These are phyloP conservation scores for Dendrocalamus sinicus DNA, from an alignment of 176 grass and related monocot genomes.

Conservation along the genomic window DNA sequence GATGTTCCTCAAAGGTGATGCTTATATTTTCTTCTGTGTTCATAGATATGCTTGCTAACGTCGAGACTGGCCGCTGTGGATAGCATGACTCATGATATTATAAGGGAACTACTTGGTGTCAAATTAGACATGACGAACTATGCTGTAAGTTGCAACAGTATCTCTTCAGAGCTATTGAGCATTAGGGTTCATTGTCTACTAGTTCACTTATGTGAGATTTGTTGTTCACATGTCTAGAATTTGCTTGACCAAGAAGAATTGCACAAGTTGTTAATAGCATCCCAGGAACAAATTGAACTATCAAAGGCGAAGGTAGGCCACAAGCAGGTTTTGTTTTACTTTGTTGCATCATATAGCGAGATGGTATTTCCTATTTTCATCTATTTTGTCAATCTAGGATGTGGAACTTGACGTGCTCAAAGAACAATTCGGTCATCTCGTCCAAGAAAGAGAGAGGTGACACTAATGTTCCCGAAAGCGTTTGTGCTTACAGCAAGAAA, in stretches of 20 bases:
- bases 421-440: conserved; percentile 59
- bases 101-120: conserved; percentile 80
- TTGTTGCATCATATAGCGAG: background rate
- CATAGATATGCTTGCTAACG: conserved; percentile 70
- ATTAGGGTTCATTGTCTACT: conserved; percentile 3
- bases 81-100: conserved; percentile 95
- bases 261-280: conserved; percentile 66
- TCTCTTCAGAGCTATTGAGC: conserved; percentile 7
- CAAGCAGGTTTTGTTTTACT: conserved; percentile 29
- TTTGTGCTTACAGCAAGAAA: no score
- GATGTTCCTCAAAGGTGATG: background rate
- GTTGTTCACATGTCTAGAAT: conserved; percentile 48
- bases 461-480: background rate
- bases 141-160: conserved; percentile 62
- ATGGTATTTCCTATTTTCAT: conserved; percentile 18
- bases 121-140: conserved; percentile 92
- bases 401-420: conserved; percentile 62
- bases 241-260: conserved; percentile 73
- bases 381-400: conserved; percentile 53
- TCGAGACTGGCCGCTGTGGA: conserved; percentile 78
- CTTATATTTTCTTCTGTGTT: conserved; percentile 37
- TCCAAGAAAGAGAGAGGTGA: conserved; percentile 69
- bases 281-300: conserved; percentile 73
- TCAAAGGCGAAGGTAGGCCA: conserved; percentile 70
- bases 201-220: conserved; percentile 36